These are phyloP conservation scores for Candida mattraensis DNA, from an alignment of 805 yeast species.

Conservation along the genomic window DNA sequence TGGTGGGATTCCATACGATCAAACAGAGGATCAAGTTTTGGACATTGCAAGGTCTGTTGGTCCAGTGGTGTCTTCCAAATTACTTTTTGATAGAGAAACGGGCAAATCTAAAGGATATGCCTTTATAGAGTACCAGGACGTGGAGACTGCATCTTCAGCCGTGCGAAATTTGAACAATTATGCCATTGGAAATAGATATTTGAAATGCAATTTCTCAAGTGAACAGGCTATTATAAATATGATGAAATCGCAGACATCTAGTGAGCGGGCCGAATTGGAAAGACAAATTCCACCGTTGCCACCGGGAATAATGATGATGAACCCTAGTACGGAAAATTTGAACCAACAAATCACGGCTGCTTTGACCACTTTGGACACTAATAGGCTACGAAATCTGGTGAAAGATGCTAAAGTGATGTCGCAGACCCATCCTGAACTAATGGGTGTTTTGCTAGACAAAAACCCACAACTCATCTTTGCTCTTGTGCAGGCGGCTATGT, in stretches of 20 bases:
- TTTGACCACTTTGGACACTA: slow-evolving; percentile 46
- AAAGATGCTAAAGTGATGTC: slow-evolving; percentile 62
- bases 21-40: slow-evolving; percentile 86
- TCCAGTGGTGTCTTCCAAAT: slow-evolving; percentile 72
- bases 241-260: slow-evolving; percentile 16
- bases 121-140: slow-evolving; percentile 77
- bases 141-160: slow-evolving; percentile 87
- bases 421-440: slow-evolving; percentile 52
- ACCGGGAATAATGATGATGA: slow-evolving; percentile 45
- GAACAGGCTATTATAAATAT: slow-evolving; percentile 39
- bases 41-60: slow-evolving; percentile 87
- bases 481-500: slow-evolving; percentile 67
- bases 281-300: slow-evolving; percentile 52
- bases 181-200: slow-evolving; percentile 64
- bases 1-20: slow-evolving; percentile 90
- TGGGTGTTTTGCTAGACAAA: slow-evolving; percentile 58
- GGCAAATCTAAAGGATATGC: slow-evolving; percentile 93
- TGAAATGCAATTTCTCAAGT: slow-evolving; percentile 74
- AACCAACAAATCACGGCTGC: slow-evolving; percentile 47
- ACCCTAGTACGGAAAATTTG: slow-evolving; percentile 32
- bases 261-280: slow-evolving; percentile 22
- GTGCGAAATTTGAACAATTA: slow-evolving; percentile 84
- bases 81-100: slow-evolving; percentile 83
- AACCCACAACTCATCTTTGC: slow-evolving; percentile 86
- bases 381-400: slow-evolving; percentile 48